phyloP scores from a whole-genome alignment of 2,329 filamentous ascomycete species.

The Penicillium occitanis region DNA sequence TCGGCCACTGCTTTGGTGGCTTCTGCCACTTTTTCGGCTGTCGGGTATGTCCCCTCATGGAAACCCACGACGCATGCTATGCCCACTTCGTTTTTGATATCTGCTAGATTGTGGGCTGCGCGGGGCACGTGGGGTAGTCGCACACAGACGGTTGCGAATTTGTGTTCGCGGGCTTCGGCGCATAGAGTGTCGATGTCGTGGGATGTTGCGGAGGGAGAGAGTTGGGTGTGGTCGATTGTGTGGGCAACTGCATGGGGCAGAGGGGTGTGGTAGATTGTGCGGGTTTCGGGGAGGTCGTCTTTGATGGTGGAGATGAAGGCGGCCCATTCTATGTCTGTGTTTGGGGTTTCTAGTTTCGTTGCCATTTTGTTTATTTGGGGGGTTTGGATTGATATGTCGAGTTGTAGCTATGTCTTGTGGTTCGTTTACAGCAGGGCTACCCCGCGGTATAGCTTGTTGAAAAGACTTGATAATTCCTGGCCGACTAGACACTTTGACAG shows the following conservation, averaged over 20 bases:
- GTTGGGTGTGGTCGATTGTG: conserved; percentile 46
- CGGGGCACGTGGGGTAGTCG: conserved; percentile 54
- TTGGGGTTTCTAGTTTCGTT: conserved; percentile 25
- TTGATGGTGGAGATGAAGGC: conserved; percentile 31
- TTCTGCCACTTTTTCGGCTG: conserved; percentile 53
- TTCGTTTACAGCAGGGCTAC: not conserved
- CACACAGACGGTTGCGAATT: conserved; percentile 56
- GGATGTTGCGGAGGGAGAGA: conserved; percentile 44
- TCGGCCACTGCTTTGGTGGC: conserved; percentile 49
- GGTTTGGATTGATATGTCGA: not conserved
- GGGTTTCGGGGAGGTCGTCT: conserved; percentile 28
- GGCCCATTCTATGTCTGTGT: conserved; percentile 37
- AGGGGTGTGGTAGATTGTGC: conserved; percentile 27
- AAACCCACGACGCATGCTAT: conserved; percentile 62
- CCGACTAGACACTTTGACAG: not conserved
- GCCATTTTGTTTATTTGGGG: conserved; percentile 6
- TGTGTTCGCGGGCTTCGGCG: conserved; percentile 51
- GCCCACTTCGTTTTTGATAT: conserved; percentile 43
- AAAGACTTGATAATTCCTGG: not conserved
- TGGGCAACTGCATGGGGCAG: conserved; percentile 32
- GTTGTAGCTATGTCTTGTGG: not conserved
- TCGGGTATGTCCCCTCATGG: conserved; percentile 58
- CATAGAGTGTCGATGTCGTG: conserved; percentile 55
- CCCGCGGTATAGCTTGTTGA: not conserved
- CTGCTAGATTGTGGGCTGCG: conserved; percentile 49